Base-by-base conservation (phyloP, 148 eudicot genomes). In the Oxyria digyna region DNA sequence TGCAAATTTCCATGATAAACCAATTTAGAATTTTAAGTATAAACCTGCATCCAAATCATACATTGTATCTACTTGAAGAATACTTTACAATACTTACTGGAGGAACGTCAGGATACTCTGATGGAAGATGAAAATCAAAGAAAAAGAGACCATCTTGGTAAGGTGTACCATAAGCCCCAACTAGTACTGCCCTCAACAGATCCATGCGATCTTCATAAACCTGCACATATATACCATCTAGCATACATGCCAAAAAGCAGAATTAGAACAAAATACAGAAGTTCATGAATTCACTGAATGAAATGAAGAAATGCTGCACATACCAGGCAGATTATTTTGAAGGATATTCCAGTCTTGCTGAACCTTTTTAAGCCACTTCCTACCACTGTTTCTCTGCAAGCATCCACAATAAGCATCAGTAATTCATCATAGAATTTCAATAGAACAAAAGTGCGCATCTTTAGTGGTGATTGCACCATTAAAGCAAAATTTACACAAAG, bases 141-240 rank as follows among this genome's bases (percentile, higher is more conserved):
- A 91, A 94, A 84, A 91, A 94, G 70, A 94, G 84, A 40, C 99
- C 99, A 81, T 94, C 97, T 76, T 91, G 99, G 74, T 94, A 94
- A 72, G 99, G 99, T 71, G 99, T 94, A 71, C 96, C 97, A 80
- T 94, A 94, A 67, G 97, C 97, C 69, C 99, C 99, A 67, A 88
- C 89, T 68, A 94, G 85, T 42, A 88, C 99, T 1, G 96, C 99
- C 81, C 99, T 88, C 74, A 94, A 70, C 43, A 94, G 85, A 87
- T 94, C 99, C 97, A 94, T 94, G 65, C 89, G 82, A 77, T 94
- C 96, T 81, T 94, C 99, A 74, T 88, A 94, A 69, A 85, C 99
- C 41, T 97, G 84, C 70, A 94, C 99, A 76, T 85, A 91, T 71
- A 94, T 88, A 29, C 90, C 87, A 75, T 91, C 99, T 94, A 84